These are phyloP conservation scores for Alternaria brassicae DNA, from an alignment of 2,329 filamentous ascomycete species.

Conservation along the genomic window DNA sequence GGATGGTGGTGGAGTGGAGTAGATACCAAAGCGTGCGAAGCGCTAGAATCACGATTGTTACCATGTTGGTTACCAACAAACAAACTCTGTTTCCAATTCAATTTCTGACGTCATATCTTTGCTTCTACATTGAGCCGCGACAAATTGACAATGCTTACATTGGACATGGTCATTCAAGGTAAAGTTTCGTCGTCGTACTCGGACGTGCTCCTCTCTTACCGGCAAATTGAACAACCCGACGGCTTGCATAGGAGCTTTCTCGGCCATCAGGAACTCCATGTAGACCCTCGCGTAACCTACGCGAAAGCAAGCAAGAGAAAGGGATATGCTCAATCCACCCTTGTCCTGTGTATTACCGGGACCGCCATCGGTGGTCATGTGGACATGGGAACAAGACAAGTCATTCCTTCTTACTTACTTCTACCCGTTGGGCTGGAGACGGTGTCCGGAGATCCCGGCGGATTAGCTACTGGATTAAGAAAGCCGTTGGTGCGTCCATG, in stretches of 20 bases:
- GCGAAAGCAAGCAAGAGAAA: not conserved
- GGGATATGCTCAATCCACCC: not conserved
- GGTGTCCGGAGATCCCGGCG: not conserved
- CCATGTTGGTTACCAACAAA: conserved; percentile 10
- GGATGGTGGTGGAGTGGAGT: conserved; percentile 13
- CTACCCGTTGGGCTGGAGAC: not conserved
- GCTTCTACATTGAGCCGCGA: not conserved
- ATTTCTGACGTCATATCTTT: not conserved
- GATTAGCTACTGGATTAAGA: not conserved
- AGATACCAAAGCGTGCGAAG: conserved; percentile 31
- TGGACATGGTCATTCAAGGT: no score
- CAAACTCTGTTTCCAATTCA: not conserved
- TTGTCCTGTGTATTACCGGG: not conserved
- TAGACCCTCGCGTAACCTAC: not conserved
- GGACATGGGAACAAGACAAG: not conserved
- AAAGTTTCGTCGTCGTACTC: not conserved
- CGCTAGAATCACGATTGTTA: conserved; percentile 27
- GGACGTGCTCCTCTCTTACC: not conserved
- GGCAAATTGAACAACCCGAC: not conserved
- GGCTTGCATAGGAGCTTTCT: not conserved
- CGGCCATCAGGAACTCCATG: not conserved
- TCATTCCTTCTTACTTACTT: not conserved
- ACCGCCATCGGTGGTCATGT: not conserved
- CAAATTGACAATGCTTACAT: not conserved
- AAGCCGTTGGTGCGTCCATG: not conserved